Base-by-base conservation (phyloP, 2,329 filamentous ascomycete species). In the Alternaria viburni region DNA sequence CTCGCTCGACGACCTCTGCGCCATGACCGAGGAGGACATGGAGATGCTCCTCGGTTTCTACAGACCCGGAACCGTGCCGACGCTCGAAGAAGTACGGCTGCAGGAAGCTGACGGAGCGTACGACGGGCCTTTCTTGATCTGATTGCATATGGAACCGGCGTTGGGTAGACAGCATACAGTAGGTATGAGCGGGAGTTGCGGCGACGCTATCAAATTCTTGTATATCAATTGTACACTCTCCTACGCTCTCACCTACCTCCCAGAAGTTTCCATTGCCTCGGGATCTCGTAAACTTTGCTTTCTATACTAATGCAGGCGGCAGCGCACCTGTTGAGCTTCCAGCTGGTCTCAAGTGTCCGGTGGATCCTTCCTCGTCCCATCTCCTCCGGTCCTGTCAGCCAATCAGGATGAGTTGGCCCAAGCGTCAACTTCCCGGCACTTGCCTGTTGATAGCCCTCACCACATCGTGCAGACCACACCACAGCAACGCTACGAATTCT, bases 1-100 rank as follows among this genome's bases (percentile, higher is more conserved):
- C 85, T 90, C 86, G 57, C 88, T 96, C 78, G 90, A 96, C 65
- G 91, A 97, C 66, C 87, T 98, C 70, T 94, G 93, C 69, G 87
- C 88, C 32, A 89, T 98, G 86, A 88, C 87, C 19, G 92, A 96
- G 54, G 87, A 90, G 72, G 94, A 86, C 73, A 97, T 98, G 91
- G 89, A 92, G 59, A 87, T 86, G 58, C 83, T 98, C n/a, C 82
- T 98, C 41, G 83, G 85, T n/a, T 94, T 90, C 77, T 97, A 96
- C 74, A 79, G 77, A 59, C 80, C 82, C 2, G 79, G 81, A 43
- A 73, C 76, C 12, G 78, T 85, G 10, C 84, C 84, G 4, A 80
- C 71, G 23, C 75, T 85, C 26, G 77, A 79, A 6, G 72, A 83
- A 47, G 71, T 86, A 7, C 75, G 81, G 17, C 68, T 80, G 26